Conservation (phyloP, 805 yeast genomes). For the Suhomyces kilbournensis region DNA sequence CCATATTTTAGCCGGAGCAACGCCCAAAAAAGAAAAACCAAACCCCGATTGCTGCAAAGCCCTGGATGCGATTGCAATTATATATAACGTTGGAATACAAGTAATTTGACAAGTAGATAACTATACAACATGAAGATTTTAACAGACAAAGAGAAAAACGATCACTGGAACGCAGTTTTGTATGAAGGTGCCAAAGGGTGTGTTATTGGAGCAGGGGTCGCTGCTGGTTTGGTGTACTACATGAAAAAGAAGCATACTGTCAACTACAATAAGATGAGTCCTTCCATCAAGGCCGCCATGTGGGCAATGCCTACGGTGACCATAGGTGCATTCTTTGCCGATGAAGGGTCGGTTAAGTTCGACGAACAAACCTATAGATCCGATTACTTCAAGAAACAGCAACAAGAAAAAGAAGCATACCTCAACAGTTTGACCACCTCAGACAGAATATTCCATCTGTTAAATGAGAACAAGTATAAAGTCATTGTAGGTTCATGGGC, state of each 20-base stretch:
- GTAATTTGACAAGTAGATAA: background rate
- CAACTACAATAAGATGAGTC: conserved; percentile 30
- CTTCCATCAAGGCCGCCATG: conserved; percentile 36
- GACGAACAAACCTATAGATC: conserved; percentile 34
- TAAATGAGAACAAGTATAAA: conserved; percentile 35
- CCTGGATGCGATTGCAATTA: background rate
- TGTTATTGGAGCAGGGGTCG: conserved; percentile 29
- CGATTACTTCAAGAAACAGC: conserved; percentile 22
- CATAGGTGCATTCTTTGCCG: conserved; percentile 40
- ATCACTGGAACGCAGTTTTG: conserved; percentile 33
- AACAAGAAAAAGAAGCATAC: conserved; percentile 29
- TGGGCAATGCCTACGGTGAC: conserved; percentile 40
- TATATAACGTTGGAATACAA: too few relatives aligned
- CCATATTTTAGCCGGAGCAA: background rate
- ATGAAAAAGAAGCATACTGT: conserved; percentile 31
- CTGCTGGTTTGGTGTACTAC: conserved; percentile 30
- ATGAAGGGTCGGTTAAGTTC: conserved; percentile 44
- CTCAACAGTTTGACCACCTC: conserved; percentile 29
- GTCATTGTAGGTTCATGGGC: conserved; percentile 38
- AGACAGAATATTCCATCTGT: conserved; percentile 29
- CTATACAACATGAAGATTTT: conserved; percentile 35
- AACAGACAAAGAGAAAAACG: conserved; percentile 35
- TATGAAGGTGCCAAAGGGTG: conserved; percentile 40
- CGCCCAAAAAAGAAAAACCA: background rate
- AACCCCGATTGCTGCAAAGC: background rate